Base-by-base conservation (phyloP, 345 rosid genomes). In the Brassica napus region DNA sequence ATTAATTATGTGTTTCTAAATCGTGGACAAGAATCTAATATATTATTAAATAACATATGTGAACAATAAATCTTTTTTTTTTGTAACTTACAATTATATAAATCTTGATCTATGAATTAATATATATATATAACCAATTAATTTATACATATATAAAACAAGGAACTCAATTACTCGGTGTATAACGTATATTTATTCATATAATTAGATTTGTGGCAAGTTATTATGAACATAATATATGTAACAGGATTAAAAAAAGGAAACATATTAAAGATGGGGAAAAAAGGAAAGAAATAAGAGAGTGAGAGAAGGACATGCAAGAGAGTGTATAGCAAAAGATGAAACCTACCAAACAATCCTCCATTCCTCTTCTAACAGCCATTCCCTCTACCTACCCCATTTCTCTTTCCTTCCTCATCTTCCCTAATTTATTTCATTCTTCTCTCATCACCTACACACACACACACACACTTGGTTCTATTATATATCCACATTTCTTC, bases 301-400 rank as follows among this genome's bases (percentile, higher is more conserved):
- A 39, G 8, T 5, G 15, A 35, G 24, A 71, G 16, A 35, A 64
- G 1, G 54, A 77, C 24, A 71, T 64, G 62, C 60, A 60, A 26
- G 35, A 57, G 42, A 79, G 73, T 73, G 24, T 39, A 55, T 34
- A 57, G 9, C 14, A 10, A 21, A 47, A 23, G 55, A 4, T 61
- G 79, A 42, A 69, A 80, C 83, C 83, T 69, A 80, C 83, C 79
- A 57, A 70, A 80, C 44, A 71, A 80, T 30, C 83, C 64, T 70
- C 80, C 83, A 44, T 70, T 75, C 79, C 8, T 75, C 72, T 44
- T 69, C 79, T 80, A 80, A 75, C 79, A 80, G 83, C 83, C 83
- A 57, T 80, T 75, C 83, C 83, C 55, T 70, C 24, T 75, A 80
- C 83, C 83, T 75, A 80, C 76, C 83, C 68, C 32, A 1, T 6